Base-by-base conservation (phyloP, 1,284 basidiomycete genomes). In the Kalmanozyma brasiliensis region DNA sequence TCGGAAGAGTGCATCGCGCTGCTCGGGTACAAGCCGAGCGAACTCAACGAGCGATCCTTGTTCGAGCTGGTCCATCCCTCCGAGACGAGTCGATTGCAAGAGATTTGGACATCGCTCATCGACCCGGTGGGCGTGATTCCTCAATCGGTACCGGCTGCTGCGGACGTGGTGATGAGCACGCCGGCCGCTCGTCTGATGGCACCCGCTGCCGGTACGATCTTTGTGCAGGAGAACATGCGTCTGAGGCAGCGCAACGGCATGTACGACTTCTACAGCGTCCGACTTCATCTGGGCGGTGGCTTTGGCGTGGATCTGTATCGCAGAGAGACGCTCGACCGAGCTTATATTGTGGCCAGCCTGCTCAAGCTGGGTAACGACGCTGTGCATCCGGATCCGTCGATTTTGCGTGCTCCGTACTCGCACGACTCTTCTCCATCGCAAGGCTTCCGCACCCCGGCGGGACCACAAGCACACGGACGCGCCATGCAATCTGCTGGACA, bases 281-380 rank as follows among this genome's bases (percentile, higher is more conserved):
- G 73, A 16, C 43, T 77, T 23, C 73, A 77, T 45, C 55, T 76
- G 20, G 74, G 74, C 20, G 73, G 73, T 32, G 64, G 57, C 34
- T 77, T 74, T 46, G 74, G 74, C 26, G 65, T 67, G 10, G 74
- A 77, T 35, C 52, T 77, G 24, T 74, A 70, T 30, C 65, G 59
- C 11, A 53, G 60, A n/a, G 68, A 77, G 34, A 73, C 69, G 42
- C 64, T 70, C 6, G 62, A 73, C 34, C 69, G 66, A 4, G 74
- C 74, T 7, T 77, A 74, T 48, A 69, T 77, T 32, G 74, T 77
- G 3, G 69, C 72, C 2, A 73, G 68, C 30, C 44, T 76, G 43
- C 66, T 73, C 47, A 73, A 73, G 49, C 52, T 73, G 11, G 71
- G 71, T 55, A 73, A 73, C 55, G 71, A 73, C 23, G 71, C 71